Evolutionary conservation across 768 basidiomycete species (phyloP).

Genomic region (Lactifluus piperatus): DNA sequence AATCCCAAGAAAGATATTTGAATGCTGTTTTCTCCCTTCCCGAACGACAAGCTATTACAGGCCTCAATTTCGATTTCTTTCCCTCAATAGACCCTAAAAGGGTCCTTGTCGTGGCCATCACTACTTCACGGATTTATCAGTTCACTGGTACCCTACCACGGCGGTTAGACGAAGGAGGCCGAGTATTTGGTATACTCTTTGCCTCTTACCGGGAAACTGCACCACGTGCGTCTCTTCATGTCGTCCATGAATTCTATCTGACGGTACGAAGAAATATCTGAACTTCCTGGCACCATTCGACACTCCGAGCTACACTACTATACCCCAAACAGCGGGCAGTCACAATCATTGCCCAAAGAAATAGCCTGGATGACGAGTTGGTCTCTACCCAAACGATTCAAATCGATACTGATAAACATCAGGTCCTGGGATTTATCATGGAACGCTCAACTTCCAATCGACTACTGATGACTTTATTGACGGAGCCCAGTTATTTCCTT

Average conservation of each 20-base stretch:
- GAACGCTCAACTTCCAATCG: slow-evolving; percentile 60
- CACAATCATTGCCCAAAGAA: slow-evolving; percentile 56
- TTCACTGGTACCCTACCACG: slow-evolving; percentile 64
- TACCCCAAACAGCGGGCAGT: slow-evolving; percentile 61
- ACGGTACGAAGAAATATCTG: slow-evolving; percentile 65
- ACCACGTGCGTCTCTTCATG: slow-evolving; percentile 42
- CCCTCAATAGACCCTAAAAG: slow-evolving; percentile 53
- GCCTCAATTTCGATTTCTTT: slow-evolving; percentile 74
- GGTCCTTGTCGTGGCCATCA: slow-evolving; percentile 72
- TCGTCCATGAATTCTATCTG: slow-evolving; percentile 17
- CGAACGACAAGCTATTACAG: slow-evolving; percentile 77
- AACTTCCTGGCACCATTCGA: slow-evolving; percentile 72
- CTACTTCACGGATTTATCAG: slow-evolving; percentile 84
- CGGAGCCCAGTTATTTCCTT: slow-evolving; percentile 69
- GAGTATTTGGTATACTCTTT: slow-evolving; percentile 70
- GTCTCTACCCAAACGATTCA: slow-evolving; percentile 19
- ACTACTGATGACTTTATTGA: slow-evolving; percentile 70
- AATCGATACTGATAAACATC: not conserved
- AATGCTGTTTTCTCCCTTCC: slow-evolving; percentile 68
- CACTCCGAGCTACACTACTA: slow-evolving; percentile 78
- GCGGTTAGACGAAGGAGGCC: slow-evolving; percentile 64
- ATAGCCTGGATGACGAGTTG: slow-evolving; percentile 91
- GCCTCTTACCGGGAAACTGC: slow-evolving; percentile 62
- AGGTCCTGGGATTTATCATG: slow-evolving; percentile 89
- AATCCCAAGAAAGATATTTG: slow-evolving; percentile 74